Evolutionary conservation across 345 rosid species (phyloP).

Genomic region (Aquilaria malaccensis): DNA sequence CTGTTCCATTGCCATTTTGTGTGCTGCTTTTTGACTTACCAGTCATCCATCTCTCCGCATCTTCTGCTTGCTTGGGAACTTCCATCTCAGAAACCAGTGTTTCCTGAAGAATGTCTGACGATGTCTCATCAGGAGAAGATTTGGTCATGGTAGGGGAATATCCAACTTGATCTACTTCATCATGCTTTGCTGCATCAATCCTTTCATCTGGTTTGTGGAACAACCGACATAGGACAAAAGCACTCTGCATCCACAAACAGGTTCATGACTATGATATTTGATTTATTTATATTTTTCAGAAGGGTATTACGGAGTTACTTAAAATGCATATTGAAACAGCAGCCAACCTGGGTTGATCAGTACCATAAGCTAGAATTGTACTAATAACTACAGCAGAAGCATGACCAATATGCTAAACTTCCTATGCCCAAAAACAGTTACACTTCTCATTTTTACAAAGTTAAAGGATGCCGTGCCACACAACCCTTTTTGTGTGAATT

Average conservation of each 20-base stretch:
- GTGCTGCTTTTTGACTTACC: conserved; percentile 24
- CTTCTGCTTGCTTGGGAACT: conserved; percentile 22
- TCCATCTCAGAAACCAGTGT: conserved; percentile 23
- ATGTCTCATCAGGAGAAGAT: conserved; percentile 53
- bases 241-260: conserved; percentile 28
- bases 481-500: too few species aligned
- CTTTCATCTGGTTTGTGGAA: conserved; percentile 67
- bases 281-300: too few species aligned
- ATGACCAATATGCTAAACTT: too few species aligned
- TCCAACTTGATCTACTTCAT: conserved; percentile 40
- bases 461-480: too few species aligned
- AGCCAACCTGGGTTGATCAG: too few species aligned
- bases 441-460: too few species aligned
- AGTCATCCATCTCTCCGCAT: conserved; percentile 23
- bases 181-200: conserved; percentile 32
- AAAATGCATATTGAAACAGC: too few species aligned
- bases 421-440: too few species aligned
- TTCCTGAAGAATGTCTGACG: conserved; percentile 64
- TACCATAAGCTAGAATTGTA: too few species aligned
- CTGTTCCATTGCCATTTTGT: conserved; percentile 20
- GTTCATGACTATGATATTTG: not conserved
- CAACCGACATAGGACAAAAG: conserved; percentile 80
- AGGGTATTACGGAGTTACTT: too few species aligned
- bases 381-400: too few species aligned
- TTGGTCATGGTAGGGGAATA: conserved; percentile 45